Conservation (phyloP, 306 rosid genomes). For the Cucurbita argyrosperma region DNA sequence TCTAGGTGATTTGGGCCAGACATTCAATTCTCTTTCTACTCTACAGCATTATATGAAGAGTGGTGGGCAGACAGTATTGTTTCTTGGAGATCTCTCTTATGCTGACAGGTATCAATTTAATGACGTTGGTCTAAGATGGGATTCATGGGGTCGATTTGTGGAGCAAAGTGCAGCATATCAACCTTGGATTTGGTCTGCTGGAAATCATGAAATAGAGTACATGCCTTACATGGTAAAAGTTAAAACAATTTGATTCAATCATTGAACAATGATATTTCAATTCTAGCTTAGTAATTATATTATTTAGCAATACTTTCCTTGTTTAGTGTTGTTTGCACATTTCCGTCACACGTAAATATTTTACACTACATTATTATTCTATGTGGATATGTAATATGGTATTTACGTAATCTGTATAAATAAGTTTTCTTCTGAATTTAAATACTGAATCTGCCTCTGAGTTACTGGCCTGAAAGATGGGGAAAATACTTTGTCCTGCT, state of each 20-base stretch:
- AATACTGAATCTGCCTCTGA: neutral
- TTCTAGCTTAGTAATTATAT: neutral
- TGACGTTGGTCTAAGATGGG: slow-evolving; percentile 90
- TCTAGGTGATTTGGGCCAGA: slow-evolving; percentile 97
- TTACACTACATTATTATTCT: neutral
- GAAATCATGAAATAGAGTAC: slow-evolving; percentile 89
- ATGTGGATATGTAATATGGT: neutral
- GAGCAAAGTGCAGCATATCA: slow-evolving; percentile 81
- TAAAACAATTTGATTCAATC: neutral
- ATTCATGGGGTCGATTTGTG: slow-evolving; percentile 70
- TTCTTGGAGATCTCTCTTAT: slow-evolving; percentile 83
- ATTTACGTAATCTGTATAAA: neutral
- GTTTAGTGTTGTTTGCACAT: neutral
- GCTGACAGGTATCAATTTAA: slow-evolving; percentile 71
- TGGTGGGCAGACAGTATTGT: slow-evolving; percentile 70
- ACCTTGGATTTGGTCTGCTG: slow-evolving; percentile 84
- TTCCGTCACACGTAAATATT: neutral
- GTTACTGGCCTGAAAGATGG: neutral
- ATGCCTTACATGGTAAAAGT: slow-evolving; percentile 69
- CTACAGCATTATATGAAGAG: slow-evolving; percentile 78
- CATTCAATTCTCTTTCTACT: slow-evolving; percentile 84
- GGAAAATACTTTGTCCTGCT: neutral
- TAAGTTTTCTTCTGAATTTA: neutral
- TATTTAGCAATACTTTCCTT: neutral
- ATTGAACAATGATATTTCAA: neutral